Conservation (phyloP, 2,329 filamentous ascomycete genomes). For the Nannizzia gypsea region DNA sequence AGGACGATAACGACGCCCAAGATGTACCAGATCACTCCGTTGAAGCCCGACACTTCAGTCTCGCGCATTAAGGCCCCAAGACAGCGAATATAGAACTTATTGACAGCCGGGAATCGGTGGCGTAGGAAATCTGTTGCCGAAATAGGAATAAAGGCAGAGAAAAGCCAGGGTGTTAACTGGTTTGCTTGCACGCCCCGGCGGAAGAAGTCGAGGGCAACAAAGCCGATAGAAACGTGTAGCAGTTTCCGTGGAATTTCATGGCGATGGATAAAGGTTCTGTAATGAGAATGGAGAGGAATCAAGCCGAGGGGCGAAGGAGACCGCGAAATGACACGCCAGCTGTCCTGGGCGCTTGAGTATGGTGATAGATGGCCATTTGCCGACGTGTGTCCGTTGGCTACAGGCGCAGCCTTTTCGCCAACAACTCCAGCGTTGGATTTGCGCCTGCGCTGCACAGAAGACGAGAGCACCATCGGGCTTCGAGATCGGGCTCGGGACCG, state of each 20-base stretch:
- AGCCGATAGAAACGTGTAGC: constrained; percentile 92
- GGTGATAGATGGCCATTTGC: constrained; percentile 62
- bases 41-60: constrained; percentile 86
- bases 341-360: constrained; percentile 44
- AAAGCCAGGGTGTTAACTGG: constrained; percentile 71
- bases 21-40: constrained; percentile 94
- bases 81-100: constrained; percentile 71
- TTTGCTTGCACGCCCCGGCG: constrained; percentile 62
- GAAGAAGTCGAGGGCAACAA: constrained; percentile 82
- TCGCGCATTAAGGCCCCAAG: constrained; percentile 93
- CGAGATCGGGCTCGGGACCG: constrained; percentile 59
- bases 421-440: constrained; percentile 41
- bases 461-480: constrained; percentile 45
- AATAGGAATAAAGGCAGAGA: constrained; percentile 72
- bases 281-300: constrained; percentile 89
- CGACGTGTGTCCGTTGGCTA: constrained; percentile 28
- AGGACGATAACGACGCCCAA: constrained; percentile 80
- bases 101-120: constrained; percentile 69
- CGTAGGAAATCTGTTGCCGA: constrained; percentile 69
- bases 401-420: constrained; percentile 34
- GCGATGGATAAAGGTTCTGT: constrained; percentile 83
- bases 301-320: constrained; percentile 86
- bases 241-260: constrained; percentile 93
- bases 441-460: constrained; percentile 33
- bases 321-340: constrained; percentile 79